These are phyloP conservation scores for Barnettozyma sucrosica DNA, from an alignment of 805 yeast genomes.

Conservation along the genomic window DNA sequence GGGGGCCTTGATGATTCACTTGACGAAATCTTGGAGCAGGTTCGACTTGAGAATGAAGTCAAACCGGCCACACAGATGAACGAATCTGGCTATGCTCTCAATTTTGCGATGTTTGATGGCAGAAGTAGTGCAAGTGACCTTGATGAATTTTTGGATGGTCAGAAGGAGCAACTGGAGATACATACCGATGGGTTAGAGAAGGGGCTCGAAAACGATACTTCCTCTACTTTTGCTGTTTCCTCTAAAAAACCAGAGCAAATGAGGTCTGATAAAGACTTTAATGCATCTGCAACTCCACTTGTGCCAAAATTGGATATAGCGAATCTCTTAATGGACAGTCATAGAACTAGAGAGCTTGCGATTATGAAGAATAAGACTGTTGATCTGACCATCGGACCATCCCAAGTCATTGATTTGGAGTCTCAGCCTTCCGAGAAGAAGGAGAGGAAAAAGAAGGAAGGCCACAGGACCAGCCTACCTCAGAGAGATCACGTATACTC, in stretches of 20 bases:
- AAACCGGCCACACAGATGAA: not conserved
- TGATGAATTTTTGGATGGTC: not conserved
- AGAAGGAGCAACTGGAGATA: not conserved
- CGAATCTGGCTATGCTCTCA: not conserved
- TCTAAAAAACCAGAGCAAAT: not conserved
- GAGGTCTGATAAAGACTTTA: not conserved
- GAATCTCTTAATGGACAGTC: constrained; percentile 13
- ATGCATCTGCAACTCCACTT: not conserved
- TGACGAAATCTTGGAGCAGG: not conserved
- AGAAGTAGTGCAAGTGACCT: not conserved
- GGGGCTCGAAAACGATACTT: constrained; percentile 16
- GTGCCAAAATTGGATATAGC: constrained; percentile 14
- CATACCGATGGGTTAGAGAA: constrained; percentile 16
- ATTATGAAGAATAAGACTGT: constrained; percentile 4
- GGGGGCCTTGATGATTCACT: constrained; percentile 4
- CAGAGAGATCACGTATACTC: constrained; percentile 12
- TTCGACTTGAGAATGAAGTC: not conserved
- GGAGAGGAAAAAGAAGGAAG: not conserved
- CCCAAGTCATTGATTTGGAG: constrained; percentile 19
- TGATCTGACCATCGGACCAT: constrained; percentile 8
- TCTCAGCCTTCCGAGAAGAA: not conserved
- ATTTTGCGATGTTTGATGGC: constrained; percentile 5
- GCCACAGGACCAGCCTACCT: constrained; percentile 6
- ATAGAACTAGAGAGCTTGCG: constrained; percentile 4
- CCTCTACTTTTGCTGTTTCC: not conserved